Percentiles rank a stretch among this genome's conserved stretches.
Evolutionary conservation across 257 asterid species (phyloP).

Genomic region (Apocynum venetum): DNA sequence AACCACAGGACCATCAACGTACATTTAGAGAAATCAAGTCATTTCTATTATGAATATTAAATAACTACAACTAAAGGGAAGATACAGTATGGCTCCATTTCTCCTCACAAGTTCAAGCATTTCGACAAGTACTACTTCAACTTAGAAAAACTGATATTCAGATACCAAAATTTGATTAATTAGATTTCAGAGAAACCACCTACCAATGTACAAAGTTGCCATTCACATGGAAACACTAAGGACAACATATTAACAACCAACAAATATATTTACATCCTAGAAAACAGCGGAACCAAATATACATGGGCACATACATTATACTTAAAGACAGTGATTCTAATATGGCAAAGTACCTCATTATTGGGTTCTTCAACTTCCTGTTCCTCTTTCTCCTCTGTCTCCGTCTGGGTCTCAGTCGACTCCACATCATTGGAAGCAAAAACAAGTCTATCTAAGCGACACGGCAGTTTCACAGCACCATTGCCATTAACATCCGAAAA

Average conservation of each 20-base stretch:
- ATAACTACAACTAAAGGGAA: not conserved
- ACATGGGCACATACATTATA: no score
- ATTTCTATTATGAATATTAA: no score
- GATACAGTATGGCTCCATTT: not conserved
- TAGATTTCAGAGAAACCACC: not conserved
- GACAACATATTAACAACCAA: no score
- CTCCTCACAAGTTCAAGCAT: not conserved
- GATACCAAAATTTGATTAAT: not conserved
- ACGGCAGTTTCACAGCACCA: constrained; percentile 25
- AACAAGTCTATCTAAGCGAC: constrained; percentile 28
- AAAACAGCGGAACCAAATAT: no score
- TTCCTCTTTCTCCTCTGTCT: constrained; percentile 34
- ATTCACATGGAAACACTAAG: no score
- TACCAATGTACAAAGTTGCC: not conserved
- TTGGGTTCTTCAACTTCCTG: constrained; percentile 35
- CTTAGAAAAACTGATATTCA: not conserved
- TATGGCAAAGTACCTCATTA: constrained; percentile 32
- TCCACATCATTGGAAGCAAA: constrained; percentile 45
- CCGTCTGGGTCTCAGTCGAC: constrained; percentile 42
- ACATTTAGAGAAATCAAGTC: no score
- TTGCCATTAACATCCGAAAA: constrained; percentile 10
- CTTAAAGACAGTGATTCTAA: not conserved
- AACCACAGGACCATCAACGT: no score
- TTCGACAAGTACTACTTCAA: not conserved
- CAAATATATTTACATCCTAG: no score